Percentiles rank a stretch among this genome's conserved stretches.
Evolutionary conservation across 306 rosid genomes (phyloP).

Genomic region (Inga laurina): DNA sequence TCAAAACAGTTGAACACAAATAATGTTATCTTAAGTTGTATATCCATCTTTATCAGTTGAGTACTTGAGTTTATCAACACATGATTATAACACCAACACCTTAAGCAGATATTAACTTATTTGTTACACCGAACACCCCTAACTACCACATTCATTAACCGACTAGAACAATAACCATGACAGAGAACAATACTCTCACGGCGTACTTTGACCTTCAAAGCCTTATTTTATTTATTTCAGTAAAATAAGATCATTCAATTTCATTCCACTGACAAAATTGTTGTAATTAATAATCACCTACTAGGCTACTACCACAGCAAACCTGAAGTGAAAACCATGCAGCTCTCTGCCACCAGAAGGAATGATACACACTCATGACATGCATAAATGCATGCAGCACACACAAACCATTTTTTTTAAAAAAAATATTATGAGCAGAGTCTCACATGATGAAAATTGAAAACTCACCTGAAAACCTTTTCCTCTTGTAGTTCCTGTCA

Average conservation of each 20-base stretch:
- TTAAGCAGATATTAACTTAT: not conserved
- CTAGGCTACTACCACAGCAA: not conserved
- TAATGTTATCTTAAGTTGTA: not conserved
- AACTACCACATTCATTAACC: not conserved
- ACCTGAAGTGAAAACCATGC: slow-evolving; percentile 9
- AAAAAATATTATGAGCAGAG: not conserved
- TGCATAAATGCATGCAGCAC: slow-evolving; percentile 8
- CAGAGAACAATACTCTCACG: not conserved
- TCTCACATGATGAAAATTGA: slow-evolving; percentile 7
- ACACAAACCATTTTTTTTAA: not conserved
- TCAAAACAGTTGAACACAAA: not conserved
- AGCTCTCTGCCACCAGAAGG: slow-evolving; percentile 4
- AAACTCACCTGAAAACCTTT: slow-evolving; percentile 91
- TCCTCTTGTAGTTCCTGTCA: slow-evolving; percentile 83
- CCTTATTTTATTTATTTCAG: not conserved
- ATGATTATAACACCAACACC: not conserved
- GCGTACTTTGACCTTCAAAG: not conserved
- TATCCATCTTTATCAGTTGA: not conserved
- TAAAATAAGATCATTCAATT: not conserved
- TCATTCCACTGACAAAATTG: not conserved
- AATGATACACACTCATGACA: not conserved
- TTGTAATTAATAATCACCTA: not conserved
- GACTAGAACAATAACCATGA: not conserved
- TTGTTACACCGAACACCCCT: not conserved
- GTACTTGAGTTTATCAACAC: slow-evolving; percentile 8